phyloP scores from a whole-genome alignment of 164 flowering plant species.

The Stephania yunnanensis region DNA sequence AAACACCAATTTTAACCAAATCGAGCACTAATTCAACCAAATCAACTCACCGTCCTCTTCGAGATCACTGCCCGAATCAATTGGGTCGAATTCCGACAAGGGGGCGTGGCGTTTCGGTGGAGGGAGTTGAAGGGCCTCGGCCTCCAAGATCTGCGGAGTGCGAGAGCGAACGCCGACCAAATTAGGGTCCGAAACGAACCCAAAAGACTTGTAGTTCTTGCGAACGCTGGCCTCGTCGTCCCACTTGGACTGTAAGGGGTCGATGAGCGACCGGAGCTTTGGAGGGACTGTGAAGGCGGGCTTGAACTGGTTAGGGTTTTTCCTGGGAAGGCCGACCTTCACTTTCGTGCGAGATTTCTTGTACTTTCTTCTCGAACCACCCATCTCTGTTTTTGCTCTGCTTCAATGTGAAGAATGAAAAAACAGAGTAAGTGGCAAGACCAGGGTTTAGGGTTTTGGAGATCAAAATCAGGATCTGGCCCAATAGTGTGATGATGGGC shows the following conservation, averaged over 20 bases:
- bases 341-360: slow-evolving; percentile 70
- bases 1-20: too few species aligned
- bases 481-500: too few species aligned
- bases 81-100: slow-evolving; percentile 38
- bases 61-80: slow-evolving; percentile 82
- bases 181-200: slow-evolving; percentile 87
- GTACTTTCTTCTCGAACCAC: slow-evolving; percentile 68
- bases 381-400: slow-evolving; percentile 45
- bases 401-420: neutral
- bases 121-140: slow-evolving; percentile 56
- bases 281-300: slow-evolving; percentile 84
- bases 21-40: neutral
- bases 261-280: slow-evolving; percentile 56
- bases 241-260: slow-evolving; percentile 37
- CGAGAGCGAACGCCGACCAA: slow-evolving; percentile 61
- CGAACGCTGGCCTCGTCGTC: slow-evolving; percentile 63
- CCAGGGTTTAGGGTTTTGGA: too few species aligned
- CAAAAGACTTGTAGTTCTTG: slow-evolving; percentile 72
- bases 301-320: slow-evolving; percentile 70
- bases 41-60: slow-evolving; percentile 80
- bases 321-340: slow-evolving; percentile 63
- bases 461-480: too few species aligned
- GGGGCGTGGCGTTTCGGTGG: slow-evolving; percentile 14
- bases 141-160: slow-evolving; percentile 48
- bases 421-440: too few species aligned